Percentiles rank a stretch among this genome's conserved stretches.
phyloP scores from a whole-genome alignment of 257 asterid species.

The Oldenlandia corymbosa region DNA sequence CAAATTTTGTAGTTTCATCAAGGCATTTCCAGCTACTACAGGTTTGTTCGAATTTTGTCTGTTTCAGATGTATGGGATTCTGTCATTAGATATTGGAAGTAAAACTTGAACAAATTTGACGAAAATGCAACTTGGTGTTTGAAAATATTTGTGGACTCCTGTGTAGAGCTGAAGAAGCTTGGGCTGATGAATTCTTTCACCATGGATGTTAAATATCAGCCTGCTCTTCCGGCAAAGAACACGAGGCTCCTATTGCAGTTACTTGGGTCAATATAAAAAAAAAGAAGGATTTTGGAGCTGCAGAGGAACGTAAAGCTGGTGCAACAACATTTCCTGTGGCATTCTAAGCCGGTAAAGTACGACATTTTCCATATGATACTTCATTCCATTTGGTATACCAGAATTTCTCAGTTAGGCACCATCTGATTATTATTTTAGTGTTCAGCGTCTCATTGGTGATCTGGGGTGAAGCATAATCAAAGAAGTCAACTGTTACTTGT shows the following conservation, averaged over 20 bases:
- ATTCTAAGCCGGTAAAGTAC: conserved; percentile 59
- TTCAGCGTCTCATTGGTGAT: too few relatives aligned
- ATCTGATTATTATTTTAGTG: too few relatives aligned
- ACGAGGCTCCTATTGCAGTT: conserved; percentile 48
- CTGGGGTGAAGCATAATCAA: too few relatives aligned
- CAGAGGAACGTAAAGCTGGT: conserved; percentile 71
- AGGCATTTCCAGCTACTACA: background rate
- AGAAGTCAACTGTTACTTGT: too few relatives aligned
- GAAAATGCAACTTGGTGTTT: background rate
- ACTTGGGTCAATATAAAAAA: too few relatives aligned
- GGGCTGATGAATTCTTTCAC: conserved; percentile 13
- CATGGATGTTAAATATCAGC: conserved; percentile 44
- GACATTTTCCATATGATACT: conserved; percentile 80
- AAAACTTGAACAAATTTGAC: background rate
- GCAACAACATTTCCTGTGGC: conserved; percentile 89
- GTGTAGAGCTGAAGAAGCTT: conserved; percentile 9
- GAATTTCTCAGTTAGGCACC: conserved; percentile 47
- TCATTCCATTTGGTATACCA: conserved; percentile 76
- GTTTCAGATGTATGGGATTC: background rate
- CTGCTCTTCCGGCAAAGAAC: conserved; percentile 36
- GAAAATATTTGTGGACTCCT: conserved; percentile 17
- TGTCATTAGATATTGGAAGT: too few relatives aligned
- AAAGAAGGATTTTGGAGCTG: too few relatives aligned
- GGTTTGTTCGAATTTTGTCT: background rate
- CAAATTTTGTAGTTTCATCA: background rate